Evolutionary conservation across 2,329 filamentous ascomycete genomes (phyloP).

Genomic region (Coleophoma cylindrospora): DNA sequence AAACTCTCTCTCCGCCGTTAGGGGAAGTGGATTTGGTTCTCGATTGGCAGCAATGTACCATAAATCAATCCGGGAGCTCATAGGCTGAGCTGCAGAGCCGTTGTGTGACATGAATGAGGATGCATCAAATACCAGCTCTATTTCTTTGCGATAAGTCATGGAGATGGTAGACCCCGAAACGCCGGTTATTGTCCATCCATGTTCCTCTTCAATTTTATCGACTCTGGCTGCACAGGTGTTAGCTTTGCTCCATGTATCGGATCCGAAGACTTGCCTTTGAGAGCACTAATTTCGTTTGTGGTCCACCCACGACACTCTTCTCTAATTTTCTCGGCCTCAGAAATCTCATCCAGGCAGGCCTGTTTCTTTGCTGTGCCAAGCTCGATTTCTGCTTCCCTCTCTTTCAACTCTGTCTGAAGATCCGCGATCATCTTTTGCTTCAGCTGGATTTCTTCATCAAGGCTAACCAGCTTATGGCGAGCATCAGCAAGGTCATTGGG

Average conservation of each 20-base stretch:
- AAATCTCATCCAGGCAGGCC: conserved; percentile 67
- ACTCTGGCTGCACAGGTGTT: conserved; percentile 53
- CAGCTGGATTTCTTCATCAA: conserved; percentile 64
- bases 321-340: conserved; percentile 74
- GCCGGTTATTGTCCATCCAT: conserved; percentile 69
- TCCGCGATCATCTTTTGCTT: conserved; percentile 65
- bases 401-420: conserved; percentile 60
- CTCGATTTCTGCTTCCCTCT: conserved; percentile 61
- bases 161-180: conserved; percentile 59
- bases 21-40: conserved; percentile 45
- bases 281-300: conserved; percentile 67
- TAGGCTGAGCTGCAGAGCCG: conserved; percentile 8
- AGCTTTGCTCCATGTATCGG: conserved; percentile 20
- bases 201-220: conserved; percentile 56
- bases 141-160: conserved; percentile 67
- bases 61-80: conserved; percentile 57
- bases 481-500: conserved; percentile 70
- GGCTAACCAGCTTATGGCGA: conserved; percentile 59
- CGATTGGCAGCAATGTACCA: conserved; percentile 61
- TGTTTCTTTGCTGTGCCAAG: conserved; percentile 62
- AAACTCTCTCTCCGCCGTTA: conserved; percentile 66
- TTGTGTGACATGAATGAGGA: conserved; percentile 46
- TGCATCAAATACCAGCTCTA: conserved; percentile 69
- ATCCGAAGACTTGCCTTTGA: conserved; percentile 61
- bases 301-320: conserved; percentile 91